These are phyloP conservation scores for Fallopia convolvulus DNA, from an alignment of 148 eudicot species.

Conservation along the genomic window DNA sequence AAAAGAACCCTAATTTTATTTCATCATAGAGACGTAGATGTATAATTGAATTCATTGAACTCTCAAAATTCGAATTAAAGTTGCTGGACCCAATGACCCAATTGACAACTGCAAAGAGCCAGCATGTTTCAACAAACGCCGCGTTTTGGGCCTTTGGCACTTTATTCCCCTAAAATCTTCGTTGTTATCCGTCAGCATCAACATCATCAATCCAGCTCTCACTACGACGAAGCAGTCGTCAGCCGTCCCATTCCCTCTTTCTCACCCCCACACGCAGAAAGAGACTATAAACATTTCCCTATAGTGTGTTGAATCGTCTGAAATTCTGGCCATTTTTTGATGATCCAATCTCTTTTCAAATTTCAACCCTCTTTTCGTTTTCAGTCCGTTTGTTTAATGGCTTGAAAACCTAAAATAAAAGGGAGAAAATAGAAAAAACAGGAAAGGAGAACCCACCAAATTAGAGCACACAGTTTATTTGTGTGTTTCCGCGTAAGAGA, in stretches of 20 bases:
- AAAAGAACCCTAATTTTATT: too few relatives aligned
- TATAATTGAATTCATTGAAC: neutral
- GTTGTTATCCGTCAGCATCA: neutral
- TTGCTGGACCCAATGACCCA: neutral
- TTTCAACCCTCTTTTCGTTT: conserved; percentile 4
- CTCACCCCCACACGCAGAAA: neutral
- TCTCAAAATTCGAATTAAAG: neutral
- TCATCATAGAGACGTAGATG: too few relatives aligned
- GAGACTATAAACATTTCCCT: neutral
- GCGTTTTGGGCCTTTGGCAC: neutral
- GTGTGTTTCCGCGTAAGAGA: conserved; percentile 11
- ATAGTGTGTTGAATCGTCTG: neutral
- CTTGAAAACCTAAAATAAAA: neutral
- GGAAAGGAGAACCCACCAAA: conserved; percentile 5
- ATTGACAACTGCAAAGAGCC: neutral
- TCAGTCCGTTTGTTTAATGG: neutral
- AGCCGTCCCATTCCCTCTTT: conserved; percentile 1
- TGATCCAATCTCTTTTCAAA: neutral
- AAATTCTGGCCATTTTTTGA: neutral
- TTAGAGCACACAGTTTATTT: neutral
- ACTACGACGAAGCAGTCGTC: conserved; percentile 1
- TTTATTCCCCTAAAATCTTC: neutral
- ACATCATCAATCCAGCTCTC: neutral
- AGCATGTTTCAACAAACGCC: neutral
- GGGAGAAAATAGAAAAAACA: neutral